Conservation (phyloP, 495 filamentous ascomycete genomes). For the Podospora conica region DNA sequence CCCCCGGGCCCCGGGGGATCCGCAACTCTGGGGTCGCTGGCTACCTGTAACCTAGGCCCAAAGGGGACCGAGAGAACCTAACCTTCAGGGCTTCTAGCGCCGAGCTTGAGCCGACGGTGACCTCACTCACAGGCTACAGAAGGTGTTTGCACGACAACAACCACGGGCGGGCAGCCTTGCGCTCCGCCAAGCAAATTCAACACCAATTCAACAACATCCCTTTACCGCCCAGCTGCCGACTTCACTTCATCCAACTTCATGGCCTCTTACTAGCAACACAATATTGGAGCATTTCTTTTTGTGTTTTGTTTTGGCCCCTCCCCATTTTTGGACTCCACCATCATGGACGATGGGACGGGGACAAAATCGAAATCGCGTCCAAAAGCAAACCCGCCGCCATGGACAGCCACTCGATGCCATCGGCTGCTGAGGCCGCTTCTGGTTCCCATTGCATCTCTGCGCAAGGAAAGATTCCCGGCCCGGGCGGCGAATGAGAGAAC, state of each 20-base stretch:
- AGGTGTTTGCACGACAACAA: too few species aligned
- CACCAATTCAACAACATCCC: neutral
- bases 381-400: too few species aligned
- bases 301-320: too few species aligned
- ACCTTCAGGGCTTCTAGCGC: too few species aligned
- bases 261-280: neutral
- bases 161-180: too few species aligned
- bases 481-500: neutral
- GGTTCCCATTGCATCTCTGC: conserved; percentile 45
- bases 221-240: neutral
- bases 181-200: neutral
- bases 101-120: neutral
- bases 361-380: too few species aligned
- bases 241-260: neutral
- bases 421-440: conserved; percentile 50
- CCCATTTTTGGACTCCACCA: neutral
- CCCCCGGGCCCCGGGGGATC: neutral
- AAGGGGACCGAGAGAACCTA: neutral
- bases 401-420: conserved; percentile 53
- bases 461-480: conserved; percentile 30
- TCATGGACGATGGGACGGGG: neutral
- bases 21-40: neutral
- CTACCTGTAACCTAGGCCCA: too few species aligned
- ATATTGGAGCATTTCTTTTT: neutral
- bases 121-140: too few species aligned